Conservation (phyloP, 163 green algal genomes). For the Scenedesmus sp. region DNA sequence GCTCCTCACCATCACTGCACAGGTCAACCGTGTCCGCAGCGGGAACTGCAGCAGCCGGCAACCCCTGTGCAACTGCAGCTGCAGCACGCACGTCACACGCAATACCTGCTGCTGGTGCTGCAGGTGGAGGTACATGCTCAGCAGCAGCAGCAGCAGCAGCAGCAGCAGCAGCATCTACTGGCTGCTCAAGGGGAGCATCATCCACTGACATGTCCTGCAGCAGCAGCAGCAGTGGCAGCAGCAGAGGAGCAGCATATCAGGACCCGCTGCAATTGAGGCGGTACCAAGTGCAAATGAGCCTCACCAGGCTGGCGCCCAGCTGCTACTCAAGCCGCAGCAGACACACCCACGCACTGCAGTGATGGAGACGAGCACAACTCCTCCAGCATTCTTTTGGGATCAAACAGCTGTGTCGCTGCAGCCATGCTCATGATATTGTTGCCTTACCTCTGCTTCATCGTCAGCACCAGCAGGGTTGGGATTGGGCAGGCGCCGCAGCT, state of each 20-base stretch:
- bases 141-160: neutral
- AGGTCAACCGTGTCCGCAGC: conserved; percentile 12
- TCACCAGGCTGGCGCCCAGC: neutral
- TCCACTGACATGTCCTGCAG: conserved; percentile 24
- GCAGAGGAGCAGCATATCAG: too few species aligned
- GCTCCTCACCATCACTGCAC: conserved; percentile 8
- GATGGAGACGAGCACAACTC: neutral
- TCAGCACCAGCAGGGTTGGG: neutral
- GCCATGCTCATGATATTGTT: neutral
- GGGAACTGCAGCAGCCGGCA: neutral
- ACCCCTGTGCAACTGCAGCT: neutral
- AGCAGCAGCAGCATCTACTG: neutral
- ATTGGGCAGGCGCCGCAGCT: neutral
- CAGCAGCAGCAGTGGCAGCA: neutral
- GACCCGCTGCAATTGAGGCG: too few species aligned
- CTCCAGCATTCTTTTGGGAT: neutral
- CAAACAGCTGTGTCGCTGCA: neutral
- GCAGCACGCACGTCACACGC: neutral
- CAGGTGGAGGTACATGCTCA: neutral
- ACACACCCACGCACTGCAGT: neutral
- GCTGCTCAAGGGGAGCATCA: neutral
- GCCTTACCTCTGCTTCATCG: conserved; percentile 1
- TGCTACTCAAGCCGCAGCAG: neutral
- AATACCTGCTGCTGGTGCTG: conserved; percentile 23
- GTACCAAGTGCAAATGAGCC: too few species aligned